A percentile compares a stretch with the other conserved stretches of the same genome.
phyloP scores from a whole-genome alignment of 2,329 filamentous ascomycete genomes.

The Pseudogymnoascus sp. region DNA sequence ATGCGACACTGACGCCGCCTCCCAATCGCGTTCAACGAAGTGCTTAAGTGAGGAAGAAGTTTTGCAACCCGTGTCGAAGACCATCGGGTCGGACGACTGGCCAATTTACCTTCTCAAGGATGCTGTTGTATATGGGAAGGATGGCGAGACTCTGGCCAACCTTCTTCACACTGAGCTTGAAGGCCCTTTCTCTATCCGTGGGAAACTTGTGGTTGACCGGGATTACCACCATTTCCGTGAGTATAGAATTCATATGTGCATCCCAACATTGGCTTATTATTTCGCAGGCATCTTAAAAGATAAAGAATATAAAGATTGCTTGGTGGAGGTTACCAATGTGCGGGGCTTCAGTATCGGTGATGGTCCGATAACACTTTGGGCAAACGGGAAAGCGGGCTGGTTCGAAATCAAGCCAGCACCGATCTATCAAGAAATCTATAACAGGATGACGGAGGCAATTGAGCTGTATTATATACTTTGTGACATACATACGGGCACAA shows the following conservation, averaged over 20 bases:
- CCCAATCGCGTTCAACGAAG: slow-evolving; percentile 27
- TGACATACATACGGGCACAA: slow-evolving; percentile 46
- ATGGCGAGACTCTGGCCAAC: slow-evolving; percentile 51
- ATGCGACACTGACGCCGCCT: slow-evolving; percentile 36
- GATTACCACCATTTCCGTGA: slow-evolving; percentile 38
- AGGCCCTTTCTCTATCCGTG: slow-evolving; percentile 57
- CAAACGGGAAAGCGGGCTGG: slow-evolving; percentile 59
- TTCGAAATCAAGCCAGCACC: slow-evolving; percentile 58
- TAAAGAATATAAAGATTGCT: slow-evolving; percentile 26
- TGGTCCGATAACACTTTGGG: slow-evolving; percentile 57
- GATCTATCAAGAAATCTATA: slow-evolving; percentile 50
- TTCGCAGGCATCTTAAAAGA: slow-evolving; percentile 32
- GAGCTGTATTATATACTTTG: slow-evolving; percentile 57
- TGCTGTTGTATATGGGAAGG: slow-evolving; percentile 50
- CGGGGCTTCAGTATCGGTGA: slow-evolving; percentile 50
- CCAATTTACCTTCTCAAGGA: slow-evolving; percentile 57
- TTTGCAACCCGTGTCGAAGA: slow-evolving; percentile 21
- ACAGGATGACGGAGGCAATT: slow-evolving; percentile 57
- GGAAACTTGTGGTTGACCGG: slow-evolving; percentile 48
- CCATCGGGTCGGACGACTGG: slow-evolving; percentile 45
- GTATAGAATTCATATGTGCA: slow-evolving; percentile 20
- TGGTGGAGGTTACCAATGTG: slow-evolving; percentile 50
- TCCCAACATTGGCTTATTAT: neutral
- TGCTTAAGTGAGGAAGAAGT: slow-evolving; percentile 22
- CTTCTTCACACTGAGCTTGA: slow-evolving; percentile 54